Evolutionary conservation across 192 early-diverging fungal species (phyloP).

Genomic region (Helicostylum pulchrum): DNA sequence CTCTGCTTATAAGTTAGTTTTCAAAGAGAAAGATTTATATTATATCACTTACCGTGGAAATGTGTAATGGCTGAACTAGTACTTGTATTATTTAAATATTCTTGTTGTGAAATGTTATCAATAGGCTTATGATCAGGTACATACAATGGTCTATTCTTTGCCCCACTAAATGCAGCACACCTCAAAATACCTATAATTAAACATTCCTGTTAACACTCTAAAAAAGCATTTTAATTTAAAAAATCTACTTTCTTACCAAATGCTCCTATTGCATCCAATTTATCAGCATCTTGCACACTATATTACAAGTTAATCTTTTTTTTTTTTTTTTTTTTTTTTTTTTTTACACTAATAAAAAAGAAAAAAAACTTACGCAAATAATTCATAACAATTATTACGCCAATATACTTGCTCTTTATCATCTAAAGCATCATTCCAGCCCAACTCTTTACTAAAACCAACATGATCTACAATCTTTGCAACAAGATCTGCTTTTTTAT

Average conservation of each 20-base stretch:
- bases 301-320: not conserved
- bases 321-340: no score
- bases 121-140: conserved; percentile 48
- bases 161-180: conserved; percentile 67
- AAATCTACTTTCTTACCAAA: conserved; percentile 48
- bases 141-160: conserved; percentile 57
- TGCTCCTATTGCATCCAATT: conserved; percentile 70
- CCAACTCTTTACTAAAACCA: conserved; percentile 67
- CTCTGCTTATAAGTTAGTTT: conserved; percentile 40
- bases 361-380: conserved; percentile 48
- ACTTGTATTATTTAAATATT: conserved; percentile 52
- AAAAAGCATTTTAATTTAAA: not conserved
- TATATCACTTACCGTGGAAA: conserved; percentile 62
- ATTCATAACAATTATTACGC: conserved; percentile 53
- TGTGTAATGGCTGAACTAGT: conserved; percentile 59
- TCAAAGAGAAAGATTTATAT: no score
- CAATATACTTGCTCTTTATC: conserved; percentile 41
- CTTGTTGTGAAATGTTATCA: conserved; percentile 56
- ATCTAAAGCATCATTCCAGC: conserved; percentile 42
- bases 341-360: no score
- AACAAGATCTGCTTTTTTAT: conserved; percentile 43
- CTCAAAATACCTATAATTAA: conserved; percentile 53
- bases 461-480: conserved; percentile 58
- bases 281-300: conserved; percentile 72
- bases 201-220: not conserved